Evolutionary conservation across 1,284 basidiomycete genomes (phyloP).

Genomic region (Ustilago lituana): DNA sequence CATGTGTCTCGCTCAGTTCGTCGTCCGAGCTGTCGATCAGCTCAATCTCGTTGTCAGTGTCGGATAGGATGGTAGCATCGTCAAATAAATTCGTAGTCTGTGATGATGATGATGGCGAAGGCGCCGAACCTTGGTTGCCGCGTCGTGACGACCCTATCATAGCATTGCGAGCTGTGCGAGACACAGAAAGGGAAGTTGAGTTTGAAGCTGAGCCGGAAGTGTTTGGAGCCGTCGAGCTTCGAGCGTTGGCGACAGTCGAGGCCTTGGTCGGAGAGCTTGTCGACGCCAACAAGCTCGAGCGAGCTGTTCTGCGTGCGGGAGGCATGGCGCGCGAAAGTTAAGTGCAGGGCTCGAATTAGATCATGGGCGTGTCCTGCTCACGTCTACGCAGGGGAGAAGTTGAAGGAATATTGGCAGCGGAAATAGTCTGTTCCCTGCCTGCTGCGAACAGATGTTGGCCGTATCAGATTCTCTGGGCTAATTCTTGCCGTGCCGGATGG

Average conservation of each 20-base stretch:
- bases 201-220: not conserved
- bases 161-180: not conserved
- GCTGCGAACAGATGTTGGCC: no score
- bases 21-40: constrained; percentile 2
- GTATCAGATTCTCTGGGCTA: not conserved
- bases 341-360: not conserved
- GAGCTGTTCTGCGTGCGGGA: constrained; percentile 2
- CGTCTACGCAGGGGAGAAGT: not conserved
- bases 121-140: no score
- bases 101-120: not conserved
- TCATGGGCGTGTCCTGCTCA: not conserved
- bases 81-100: constrained; percentile 4
- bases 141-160: not conserved
- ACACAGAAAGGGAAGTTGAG: not conserved
- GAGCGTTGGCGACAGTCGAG: not conserved
- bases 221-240: not conserved
- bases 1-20: not conserved
- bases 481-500: no score
- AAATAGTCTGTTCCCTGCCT: no score
- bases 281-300: constrained; percentile 7
- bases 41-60: constrained; percentile 8
- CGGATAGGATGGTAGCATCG: constrained; percentile 22
- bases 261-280: constrained; percentile 1
- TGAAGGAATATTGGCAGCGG: not conserved
- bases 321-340: constrained; percentile 11